Base-by-base conservation (phyloP, 2,329 filamentous ascomycete genomes). In the Conoideocrella luteorostrata region DNA sequence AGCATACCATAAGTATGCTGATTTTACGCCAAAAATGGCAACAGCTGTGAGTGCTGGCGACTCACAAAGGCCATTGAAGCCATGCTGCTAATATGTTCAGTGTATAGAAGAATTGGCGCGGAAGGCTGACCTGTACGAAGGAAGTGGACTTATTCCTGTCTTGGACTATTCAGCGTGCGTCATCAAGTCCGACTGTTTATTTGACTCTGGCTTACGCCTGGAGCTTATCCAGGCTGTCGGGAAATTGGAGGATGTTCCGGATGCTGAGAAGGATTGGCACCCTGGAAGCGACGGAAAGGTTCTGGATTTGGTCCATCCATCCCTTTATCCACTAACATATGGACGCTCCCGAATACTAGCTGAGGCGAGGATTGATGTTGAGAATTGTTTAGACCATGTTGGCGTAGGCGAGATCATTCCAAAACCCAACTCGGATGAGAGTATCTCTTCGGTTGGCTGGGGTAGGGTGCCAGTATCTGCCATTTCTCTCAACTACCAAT, bases 281-380 rank as follows among this genome's bases (percentile, higher is more conserved):
- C 81, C 80, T 0, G 65, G 71, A 3, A 78, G 74, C 1, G 63
- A 78, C 24, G 58, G 64, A 1, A 71, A 70, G 47, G 78, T 86
- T 2, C 69, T 81, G 1, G 74, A 86, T 53, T 62, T 85, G 2
- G 70, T 85, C 5, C 73, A 85, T 50, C 80, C 81, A 1, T 84
- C 78, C 0, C 63, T 85, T 6, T 85, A 72, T 50, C 79, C 81
- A 0, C 58, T 85, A 0, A 56, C 77, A 2, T 80, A 77, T 50
- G 76, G 74, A 0, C 58, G 60, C 12, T 70, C 68, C 2, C 64
- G 65, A 3, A 52, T 64, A 13, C 35, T 64, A 1, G 36, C 51
- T 1, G 43, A 61, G 32, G 52, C 47, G 29, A 48, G 50, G 2
- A 57, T 67, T 33, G 64, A 68, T 4, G 50, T 78, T 1, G 43